Conservation (phyloP, 2,329 filamentous ascomycete species). For the Huntiella savannae region DNA sequence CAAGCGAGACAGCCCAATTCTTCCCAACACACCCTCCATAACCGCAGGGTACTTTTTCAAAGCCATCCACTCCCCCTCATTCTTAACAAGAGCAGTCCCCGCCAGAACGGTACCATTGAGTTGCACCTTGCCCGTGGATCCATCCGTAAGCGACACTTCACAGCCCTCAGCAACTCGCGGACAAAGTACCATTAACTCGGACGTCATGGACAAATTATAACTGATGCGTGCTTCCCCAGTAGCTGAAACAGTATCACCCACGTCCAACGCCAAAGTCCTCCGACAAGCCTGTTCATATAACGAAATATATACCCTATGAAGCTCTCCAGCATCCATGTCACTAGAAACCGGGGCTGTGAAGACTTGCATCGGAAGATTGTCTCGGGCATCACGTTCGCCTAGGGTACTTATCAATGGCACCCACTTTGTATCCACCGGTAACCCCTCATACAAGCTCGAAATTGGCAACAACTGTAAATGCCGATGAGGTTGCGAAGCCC, state of each 20-base stretch:
- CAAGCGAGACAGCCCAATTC: conserved; percentile 16
- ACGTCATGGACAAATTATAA: conserved; percentile 45
- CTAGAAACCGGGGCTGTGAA: conserved; percentile 23
- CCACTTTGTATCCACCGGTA: conserved; percentile 25
- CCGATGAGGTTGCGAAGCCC: conserved; percentile 52
- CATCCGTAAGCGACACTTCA: conserved; percentile 15
- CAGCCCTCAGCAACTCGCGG: conserved; percentile 35
- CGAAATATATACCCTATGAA: conserved; percentile 25
- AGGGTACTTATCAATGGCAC: conserved; percentile 27
- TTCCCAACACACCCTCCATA: conserved; percentile 12
- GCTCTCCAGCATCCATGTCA: conserved; percentile 19
- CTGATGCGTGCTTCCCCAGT: conserved; percentile 33
- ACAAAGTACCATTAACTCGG: conserved; percentile 30
- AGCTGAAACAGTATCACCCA: conserved; percentile 13
- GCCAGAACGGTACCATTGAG: conserved; percentile 46
- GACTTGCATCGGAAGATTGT: conserved; percentile 24
- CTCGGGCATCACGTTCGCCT: conserved; percentile 9
- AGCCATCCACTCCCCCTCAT: conserved; percentile 34
- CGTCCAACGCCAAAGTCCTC: conserved; percentile 18
- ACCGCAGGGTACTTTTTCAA: conserved; percentile 21
- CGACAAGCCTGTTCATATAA: conserved; percentile 28
- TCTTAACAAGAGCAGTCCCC: conserved; percentile 45
- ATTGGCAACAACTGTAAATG: conserved; percentile 56
- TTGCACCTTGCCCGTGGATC: conserved; percentile 24
- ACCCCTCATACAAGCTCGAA: conserved; percentile 37